A percentile compares a stretch with the other conserved stretches of the same genome.
Conservation (phyloP, 164 flowering plant genomes). For the Kingdonia uniflora region DNA sequence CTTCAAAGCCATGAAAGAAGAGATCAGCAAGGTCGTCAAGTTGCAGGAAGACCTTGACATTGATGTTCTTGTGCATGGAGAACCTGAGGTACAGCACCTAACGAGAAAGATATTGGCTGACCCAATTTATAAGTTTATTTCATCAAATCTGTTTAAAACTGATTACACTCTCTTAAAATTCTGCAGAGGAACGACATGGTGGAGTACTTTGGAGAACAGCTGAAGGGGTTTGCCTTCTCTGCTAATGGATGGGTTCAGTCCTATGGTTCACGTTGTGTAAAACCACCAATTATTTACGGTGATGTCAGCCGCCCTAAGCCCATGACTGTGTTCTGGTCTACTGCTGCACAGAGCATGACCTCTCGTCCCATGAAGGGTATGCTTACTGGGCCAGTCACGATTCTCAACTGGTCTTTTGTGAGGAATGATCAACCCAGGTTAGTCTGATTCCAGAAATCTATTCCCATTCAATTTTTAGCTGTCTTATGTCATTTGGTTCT, state of each 20-base stretch:
- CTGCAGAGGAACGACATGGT: constrained; percentile 26
- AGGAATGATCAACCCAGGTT: constrained; percentile 21
- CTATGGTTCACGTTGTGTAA: constrained; percentile 29
- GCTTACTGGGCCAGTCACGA: constrained; percentile 17
- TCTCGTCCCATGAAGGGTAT: constrained; percentile 24
- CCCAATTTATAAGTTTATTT: no score
- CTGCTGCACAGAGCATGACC: constrained; percentile 19
- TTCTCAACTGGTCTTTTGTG: constrained; percentile 23
- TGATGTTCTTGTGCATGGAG: constrained; percentile 22
- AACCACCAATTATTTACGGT: constrained; percentile 28
- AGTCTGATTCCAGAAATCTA: constrained; percentile 1
- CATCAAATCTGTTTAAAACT: no score
- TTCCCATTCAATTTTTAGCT: neutral
- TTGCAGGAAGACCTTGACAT: constrained; percentile 19
- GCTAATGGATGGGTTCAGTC: constrained; percentile 28
- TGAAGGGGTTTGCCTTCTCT: constrained; percentile 27
- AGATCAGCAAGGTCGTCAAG: constrained; percentile 18
- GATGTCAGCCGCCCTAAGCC: constrained; percentile 25
- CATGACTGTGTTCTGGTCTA: constrained; percentile 23
- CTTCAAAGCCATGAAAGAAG: constrained; percentile 18
- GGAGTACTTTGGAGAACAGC: constrained; percentile 26
- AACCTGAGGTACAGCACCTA: constrained; percentile 17
- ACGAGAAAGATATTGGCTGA: no score
- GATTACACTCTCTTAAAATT: no score
- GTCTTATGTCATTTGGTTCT: neutral